These are phyloP conservation scores for Ceratobasidium sp. DNA, from an alignment of 1,284 basidiomycete genomes.

Conservation along the genomic window DNA sequence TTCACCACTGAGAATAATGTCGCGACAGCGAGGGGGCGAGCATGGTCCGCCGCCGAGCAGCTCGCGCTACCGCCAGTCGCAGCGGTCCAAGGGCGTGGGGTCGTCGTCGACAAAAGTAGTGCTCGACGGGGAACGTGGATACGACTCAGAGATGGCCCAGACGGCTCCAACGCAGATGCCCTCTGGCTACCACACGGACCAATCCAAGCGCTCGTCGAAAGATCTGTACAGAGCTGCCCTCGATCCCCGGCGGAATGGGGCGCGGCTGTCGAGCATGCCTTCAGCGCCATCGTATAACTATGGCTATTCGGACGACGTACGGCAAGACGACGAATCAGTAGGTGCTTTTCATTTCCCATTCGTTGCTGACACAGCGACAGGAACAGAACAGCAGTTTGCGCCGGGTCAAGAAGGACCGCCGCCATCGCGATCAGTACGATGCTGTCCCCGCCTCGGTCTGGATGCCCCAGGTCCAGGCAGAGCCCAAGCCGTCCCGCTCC, in stretches of 20 bases:
- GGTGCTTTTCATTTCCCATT: neutral
- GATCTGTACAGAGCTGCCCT: slow-evolving; percentile 17
- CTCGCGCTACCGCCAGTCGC: slow-evolving; percentile 26
- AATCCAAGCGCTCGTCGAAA: slow-evolving; percentile 22
- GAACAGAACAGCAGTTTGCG: slow-evolving; percentile 28
- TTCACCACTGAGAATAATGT: too few relatives aligned
- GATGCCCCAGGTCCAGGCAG: slow-evolving; percentile 26
- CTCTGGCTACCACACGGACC: slow-evolving; percentile 30
- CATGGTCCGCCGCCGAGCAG: neutral
- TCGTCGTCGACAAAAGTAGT: slow-evolving; percentile 32
- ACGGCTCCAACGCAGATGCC: neutral
- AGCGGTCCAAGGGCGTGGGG: slow-evolving; percentile 4
- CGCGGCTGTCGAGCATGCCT: slow-evolving; percentile 27
- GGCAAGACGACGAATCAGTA: slow-evolving; percentile 12
- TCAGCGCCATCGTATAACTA: neutral
- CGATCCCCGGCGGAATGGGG: slow-evolving; percentile 12
- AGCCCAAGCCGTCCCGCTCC: slow-evolving; percentile 17
- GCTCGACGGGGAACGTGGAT: slow-evolving; percentile 16
- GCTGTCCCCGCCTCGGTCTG: slow-evolving; percentile 23
- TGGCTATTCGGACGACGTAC: slow-evolving; percentile 14
- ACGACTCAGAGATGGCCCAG: slow-evolving; percentile 24
- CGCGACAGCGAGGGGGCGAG: neutral
- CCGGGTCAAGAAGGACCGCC: slow-evolving; percentile 31
- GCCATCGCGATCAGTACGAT: slow-evolving; percentile 17
- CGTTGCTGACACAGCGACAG: slow-evolving; percentile 2